Conservation (phyloP, 805 yeast genomes). For the Candida andamanensis region DNA sequence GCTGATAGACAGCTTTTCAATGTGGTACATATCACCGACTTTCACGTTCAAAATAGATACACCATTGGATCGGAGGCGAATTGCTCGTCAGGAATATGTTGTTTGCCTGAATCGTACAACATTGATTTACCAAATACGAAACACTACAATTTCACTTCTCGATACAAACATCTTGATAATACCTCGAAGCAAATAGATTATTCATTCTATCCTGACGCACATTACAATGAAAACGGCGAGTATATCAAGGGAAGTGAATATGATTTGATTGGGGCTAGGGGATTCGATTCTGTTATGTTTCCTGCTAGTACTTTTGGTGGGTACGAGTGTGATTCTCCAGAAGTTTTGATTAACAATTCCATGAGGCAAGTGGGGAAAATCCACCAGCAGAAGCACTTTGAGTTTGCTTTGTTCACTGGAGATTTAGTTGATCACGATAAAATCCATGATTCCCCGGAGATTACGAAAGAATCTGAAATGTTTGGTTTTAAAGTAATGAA, state of each 20-base stretch:
- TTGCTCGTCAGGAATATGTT: slow-evolving; percentile 54
- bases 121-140: slow-evolving; percentile 14
- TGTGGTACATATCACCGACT: slow-evolving; percentile 61
- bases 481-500: slow-evolving; percentile 61
- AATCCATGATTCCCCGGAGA: slow-evolving; percentile 43
- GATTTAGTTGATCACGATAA: slow-evolving; percentile 67
- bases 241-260: slow-evolving; percentile 22
- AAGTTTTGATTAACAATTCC: slow-evolving; percentile 53
- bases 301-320: slow-evolving; percentile 62
- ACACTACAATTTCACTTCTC: slow-evolving; percentile 26
- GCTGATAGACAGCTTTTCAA: slow-evolving; percentile 36
- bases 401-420: slow-evolving; percentile 67
- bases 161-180: slow-evolving; percentile 12
- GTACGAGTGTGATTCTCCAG: slow-evolving; percentile 65
- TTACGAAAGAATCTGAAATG: slow-evolving; percentile 65
- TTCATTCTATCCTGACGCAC: slow-evolving; percentile 20
- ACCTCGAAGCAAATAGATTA: slow-evolving; percentile 7
- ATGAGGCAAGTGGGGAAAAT: slow-evolving; percentile 15
- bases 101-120: slow-evolving; percentile 48
- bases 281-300: slow-evolving; percentile 13
- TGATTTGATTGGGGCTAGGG: slow-evolving; percentile 16
- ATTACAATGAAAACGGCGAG: slow-evolving; percentile 19
- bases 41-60: slow-evolving; percentile 54
- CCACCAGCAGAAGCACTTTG: slow-evolving; percentile 34
- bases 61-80: slow-evolving; percentile 50